Evolutionary conservation across 2,329 filamentous ascomycete genomes (phyloP).

Genomic region (Aspergillus viridinutans): DNA sequence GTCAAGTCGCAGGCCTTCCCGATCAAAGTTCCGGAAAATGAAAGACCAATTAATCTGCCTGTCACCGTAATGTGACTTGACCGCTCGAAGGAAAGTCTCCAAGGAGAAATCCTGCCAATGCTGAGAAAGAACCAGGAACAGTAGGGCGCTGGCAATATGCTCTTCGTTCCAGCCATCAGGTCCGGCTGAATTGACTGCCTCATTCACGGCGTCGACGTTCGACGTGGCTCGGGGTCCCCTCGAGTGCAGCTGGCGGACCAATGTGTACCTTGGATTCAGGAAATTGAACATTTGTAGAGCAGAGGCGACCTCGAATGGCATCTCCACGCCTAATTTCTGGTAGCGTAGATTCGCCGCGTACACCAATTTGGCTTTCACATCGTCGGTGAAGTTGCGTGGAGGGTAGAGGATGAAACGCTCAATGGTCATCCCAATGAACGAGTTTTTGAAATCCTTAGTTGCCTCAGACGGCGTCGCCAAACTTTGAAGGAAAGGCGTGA

Average conservation of each 20-base stretch:
- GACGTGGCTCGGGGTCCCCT: constrained; percentile 71
- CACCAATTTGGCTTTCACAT: constrained; percentile 61
- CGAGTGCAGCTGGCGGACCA: constrained; percentile 64
- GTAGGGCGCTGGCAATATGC: constrained; percentile 75
- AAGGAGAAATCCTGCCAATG: constrained; percentile 61
- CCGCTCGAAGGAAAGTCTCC: constrained; percentile 62
- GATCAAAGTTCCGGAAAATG: constrained; percentile 76
- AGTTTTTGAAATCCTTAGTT: constrained; percentile 61
- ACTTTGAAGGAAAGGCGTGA: constrained; percentile 70
- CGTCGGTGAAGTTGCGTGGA: constrained; percentile 78
- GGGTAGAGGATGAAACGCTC: constrained; percentile 85
- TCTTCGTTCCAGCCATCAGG: constrained; percentile 69
- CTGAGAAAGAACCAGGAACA: constrained; percentile 63
- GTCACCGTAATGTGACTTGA: constrained; percentile 53
- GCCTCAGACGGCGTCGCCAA: constrained; percentile 63
- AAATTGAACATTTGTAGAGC: constrained; percentile 45
- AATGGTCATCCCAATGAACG: constrained; percentile 73
- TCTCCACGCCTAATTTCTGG: constrained; percentile 50
- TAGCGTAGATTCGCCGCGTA: constrained; percentile 67
- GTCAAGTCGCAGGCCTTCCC: constrained; percentile 69
- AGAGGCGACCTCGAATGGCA: constrained; percentile 41
- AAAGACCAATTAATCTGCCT: constrained; percentile 61
- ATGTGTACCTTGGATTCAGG: constrained; percentile 38
- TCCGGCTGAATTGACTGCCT: constrained; percentile 54
- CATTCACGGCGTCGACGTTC: constrained; percentile 66